Evolutionary conservation across 2,329 filamentous ascomycete species (phyloP), one percentile per base, ranked within the genome.

Genomic region (Aspergillus novoparasiticus): DNA sequence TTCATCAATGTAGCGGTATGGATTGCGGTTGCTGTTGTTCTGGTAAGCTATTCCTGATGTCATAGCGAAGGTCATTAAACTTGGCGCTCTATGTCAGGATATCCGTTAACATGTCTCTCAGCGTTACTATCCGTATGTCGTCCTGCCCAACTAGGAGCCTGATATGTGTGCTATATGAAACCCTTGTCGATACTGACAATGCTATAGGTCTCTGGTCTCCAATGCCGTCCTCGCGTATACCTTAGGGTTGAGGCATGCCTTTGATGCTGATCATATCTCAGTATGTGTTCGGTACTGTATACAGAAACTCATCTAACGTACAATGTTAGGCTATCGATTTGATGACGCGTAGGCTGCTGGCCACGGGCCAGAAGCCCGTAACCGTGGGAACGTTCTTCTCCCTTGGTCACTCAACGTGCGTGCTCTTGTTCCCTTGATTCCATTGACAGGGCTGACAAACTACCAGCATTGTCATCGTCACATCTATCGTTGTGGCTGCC

Each of bases 301-400:
- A 32, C 19, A 34, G 1, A 34, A 32, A 6, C 28, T 1, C 21
- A 32, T n/a, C 48, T 51, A 21, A 51, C 28, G 1, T 21, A 10
- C 11, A 2, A 51, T n/a, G 28, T 16, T 46, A 84, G 71, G 94
- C 94, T 66, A 99, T 98, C 72, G 94, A 98, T 78, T 86, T 98
- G 43, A 96, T 96, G 89, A 98, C 95, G 0, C 86, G 95, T 3
- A 89, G 94, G 8, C 86, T 98, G 28, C 88, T 98, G 43, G 94
- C 94, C 0, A 87, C 91, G 0, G 93, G 93, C 21, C 92, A 95
- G 73, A 87, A 87, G 1, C 94, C 94, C 2, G 93, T 96, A 12
- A 94, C 94, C 0, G 94, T 98, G 1, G 95, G 94, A 50, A 97
- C 93, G 1, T 98, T 92, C 76, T 98, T 99, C 82, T 94, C 91